phyloP scores from a whole-genome alignment of 2,329 filamentous ascomycete species.

The Cordyceps tenuipes region DNA sequence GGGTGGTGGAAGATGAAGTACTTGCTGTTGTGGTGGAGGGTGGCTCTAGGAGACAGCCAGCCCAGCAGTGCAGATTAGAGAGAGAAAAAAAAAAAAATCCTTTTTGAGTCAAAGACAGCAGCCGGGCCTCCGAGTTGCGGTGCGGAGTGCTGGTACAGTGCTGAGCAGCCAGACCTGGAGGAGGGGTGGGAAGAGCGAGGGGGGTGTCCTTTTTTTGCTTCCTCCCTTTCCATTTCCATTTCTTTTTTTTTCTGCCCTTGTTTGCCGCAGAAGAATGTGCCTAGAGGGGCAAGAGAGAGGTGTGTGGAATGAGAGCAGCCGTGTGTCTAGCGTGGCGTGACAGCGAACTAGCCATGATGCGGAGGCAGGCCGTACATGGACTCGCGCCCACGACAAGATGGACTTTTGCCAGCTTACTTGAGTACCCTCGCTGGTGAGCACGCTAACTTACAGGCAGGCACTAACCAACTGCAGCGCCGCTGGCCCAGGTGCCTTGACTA shows the following conservation, averaged over 20 bases:
- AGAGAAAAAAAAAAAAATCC: constrained; percentile 2
- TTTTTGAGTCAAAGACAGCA: constrained; percentile 5
- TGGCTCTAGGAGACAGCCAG: neutral
- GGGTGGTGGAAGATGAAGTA: constrained; percentile 9
- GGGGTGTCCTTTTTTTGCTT: constrained; percentile 8
- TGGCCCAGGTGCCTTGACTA: neutral
- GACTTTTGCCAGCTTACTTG: neutral
- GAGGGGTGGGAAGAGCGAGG: neutral
- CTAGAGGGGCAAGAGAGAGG: neutral
- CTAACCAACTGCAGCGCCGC: neutral
- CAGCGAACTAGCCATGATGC: neutral
- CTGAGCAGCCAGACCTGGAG: neutral
- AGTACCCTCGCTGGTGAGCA: neutral
- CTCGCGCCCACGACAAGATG: neutral
- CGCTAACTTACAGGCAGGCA: neutral
- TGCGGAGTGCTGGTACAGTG: neutral
- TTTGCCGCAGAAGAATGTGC: neutral
- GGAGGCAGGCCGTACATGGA: neutral
- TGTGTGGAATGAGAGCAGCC: constrained; percentile 2
- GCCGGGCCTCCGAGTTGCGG: constrained; percentile 9
- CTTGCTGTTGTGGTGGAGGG: constrained; percentile 1
- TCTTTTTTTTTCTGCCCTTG: neutral
- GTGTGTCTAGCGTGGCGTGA: constrained; percentile 4
- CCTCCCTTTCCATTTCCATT: constrained; percentile 3
- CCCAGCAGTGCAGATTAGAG: neutral